Base-by-base conservation (phyloP, 2,329 filamentous ascomycete species). In the Pleoardoris graminearum region DNA sequence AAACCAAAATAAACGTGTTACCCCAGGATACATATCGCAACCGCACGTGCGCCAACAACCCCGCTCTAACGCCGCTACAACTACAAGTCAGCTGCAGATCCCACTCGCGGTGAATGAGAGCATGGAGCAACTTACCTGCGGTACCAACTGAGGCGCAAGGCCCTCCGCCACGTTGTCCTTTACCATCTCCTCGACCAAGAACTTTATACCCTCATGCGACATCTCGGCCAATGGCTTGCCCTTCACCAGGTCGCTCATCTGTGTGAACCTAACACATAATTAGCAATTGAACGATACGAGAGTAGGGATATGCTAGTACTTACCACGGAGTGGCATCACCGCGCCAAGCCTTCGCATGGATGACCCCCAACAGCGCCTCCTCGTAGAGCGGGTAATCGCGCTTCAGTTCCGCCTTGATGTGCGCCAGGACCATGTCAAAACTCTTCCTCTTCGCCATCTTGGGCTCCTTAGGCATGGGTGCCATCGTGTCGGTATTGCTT, bases 161-260 rank as follows among this genome's bases (percentile, higher is more conserved):
- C 16, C 33, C 5, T 38, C 33, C 8, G 7, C 16, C 23, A 29
- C 44, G 22, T 30, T 21, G 8, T 47, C 22, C 12, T 22, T 33
- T 2, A 46, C 32, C 23, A 37, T 38, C 16, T 47, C 44, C 10
- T 47, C 44, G 10, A 47, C 1, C 6, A 47, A 33, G 44, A 47
- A 47, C 32, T 36, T 36, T 8, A 47, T 8, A 11, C 44, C 44
- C 23, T 47, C 44, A 16, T 47, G 44, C 22, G 21, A 29, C 23
- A 47, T 47, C 23, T 30, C 32, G 4, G 44, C 44, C 10, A 47
- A n/a, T 10, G 44, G 44, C 32, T 38, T 47, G 33, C 33, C 44
- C 22, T 25, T 37, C 6, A 47, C 44, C 22, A 47, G n/a, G 16
- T 37, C 33, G 11, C 17, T 19, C 44, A 38, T 47, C 32, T 37